A percentile compares a stretch with the other conserved stretches of the same genome.
These are phyloP conservation scores for Diaporthe ilicicola DNA, from an alignment of 2,329 filamentous ascomycete genomes.

Conservation along the genomic window DNA sequence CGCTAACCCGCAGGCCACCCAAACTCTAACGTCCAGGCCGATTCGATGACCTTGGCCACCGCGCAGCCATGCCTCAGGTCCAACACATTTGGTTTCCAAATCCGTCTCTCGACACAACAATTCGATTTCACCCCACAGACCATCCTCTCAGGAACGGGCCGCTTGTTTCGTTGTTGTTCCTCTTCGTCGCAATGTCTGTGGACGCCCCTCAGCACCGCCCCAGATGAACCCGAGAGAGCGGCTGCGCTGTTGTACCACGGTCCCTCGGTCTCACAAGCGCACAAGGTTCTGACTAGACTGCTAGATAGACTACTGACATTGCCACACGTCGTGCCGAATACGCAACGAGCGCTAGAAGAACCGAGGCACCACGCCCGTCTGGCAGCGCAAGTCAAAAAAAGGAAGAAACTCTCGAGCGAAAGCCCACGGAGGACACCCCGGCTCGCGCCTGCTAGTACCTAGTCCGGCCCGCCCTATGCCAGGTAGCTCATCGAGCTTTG, in stretches of 20 bases:
- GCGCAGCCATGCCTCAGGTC: neutral
- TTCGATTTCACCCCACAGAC: neutral
- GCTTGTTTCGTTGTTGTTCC: neutral
- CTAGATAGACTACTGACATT: too few species aligned
- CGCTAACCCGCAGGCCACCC: neutral
- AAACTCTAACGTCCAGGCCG: neutral
- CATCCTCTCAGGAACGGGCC: neutral
- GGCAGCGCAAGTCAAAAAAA: neutral
- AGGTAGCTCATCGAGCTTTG: neutral
- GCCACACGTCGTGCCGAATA: neutral
- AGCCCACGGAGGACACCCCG: too few species aligned
- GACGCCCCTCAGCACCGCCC: too few species aligned
- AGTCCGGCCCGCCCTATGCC: slow-evolving; percentile 9
- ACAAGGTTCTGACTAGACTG: too few species aligned
- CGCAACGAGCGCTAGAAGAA: neutral
- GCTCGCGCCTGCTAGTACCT: too few species aligned
- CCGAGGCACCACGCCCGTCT: neutral
- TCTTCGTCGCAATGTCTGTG: neutral
- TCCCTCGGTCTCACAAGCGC: too few species aligned
- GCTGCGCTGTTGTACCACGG: too few species aligned
- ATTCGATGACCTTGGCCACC: neutral
- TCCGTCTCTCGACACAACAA: neutral
- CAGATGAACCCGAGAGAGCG: too few species aligned
- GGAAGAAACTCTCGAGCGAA: too few species aligned
- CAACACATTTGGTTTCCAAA: neutral